These are phyloP conservation scores for Cicer pinnatifidum DNA, from an alignment of 306 rosid species.

Conservation along the genomic window DNA sequence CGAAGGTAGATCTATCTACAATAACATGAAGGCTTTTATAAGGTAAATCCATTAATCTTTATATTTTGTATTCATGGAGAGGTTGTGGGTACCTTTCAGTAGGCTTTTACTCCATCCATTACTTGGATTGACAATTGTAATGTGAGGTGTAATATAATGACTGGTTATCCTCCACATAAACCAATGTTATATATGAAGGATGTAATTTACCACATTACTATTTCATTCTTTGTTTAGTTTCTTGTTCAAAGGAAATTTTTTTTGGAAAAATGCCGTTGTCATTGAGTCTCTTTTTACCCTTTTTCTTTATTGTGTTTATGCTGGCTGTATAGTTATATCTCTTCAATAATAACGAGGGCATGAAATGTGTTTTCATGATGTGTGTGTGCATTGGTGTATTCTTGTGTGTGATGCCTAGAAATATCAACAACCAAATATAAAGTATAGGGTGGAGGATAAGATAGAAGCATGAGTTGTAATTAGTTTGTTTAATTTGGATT, in stretches of 20 bases:
- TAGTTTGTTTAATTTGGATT: slow-evolving; percentile 11
- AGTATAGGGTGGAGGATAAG: neutral
- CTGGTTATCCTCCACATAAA: slow-evolving; percentile 14
- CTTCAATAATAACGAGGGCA: slow-evolving; percentile 1
- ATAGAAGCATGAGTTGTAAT: slow-evolving; percentile 28
- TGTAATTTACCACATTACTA: slow-evolving; percentile 16
- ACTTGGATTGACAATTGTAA: slow-evolving; percentile 8
- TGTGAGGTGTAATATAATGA: slow-evolving; percentile 4
- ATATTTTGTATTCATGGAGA: neutral
- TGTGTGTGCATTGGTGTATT: neutral
- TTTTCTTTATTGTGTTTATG: slow-evolving; percentile 11
- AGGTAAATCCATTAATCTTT: slow-evolving; percentile 57
- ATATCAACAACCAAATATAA: neutral
- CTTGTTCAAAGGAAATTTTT: neutral
- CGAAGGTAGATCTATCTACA: slow-evolving; percentile 94
- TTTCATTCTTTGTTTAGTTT: slow-evolving; percentile 34
- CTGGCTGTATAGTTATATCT: slow-evolving; percentile 20
- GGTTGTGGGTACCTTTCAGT: neutral
- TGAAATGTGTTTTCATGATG: neutral
- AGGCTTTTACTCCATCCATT: slow-evolving; percentile 8
- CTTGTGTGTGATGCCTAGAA: neutral
- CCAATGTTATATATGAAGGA: neutral
- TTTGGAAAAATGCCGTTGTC: neutral
- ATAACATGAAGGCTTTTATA: slow-evolving; percentile 94
- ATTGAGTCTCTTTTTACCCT: neutral